Evolutionary conservation across 345 rosid genomes (phyloP).

Genomic region (Syzygium jambos): DNA sequence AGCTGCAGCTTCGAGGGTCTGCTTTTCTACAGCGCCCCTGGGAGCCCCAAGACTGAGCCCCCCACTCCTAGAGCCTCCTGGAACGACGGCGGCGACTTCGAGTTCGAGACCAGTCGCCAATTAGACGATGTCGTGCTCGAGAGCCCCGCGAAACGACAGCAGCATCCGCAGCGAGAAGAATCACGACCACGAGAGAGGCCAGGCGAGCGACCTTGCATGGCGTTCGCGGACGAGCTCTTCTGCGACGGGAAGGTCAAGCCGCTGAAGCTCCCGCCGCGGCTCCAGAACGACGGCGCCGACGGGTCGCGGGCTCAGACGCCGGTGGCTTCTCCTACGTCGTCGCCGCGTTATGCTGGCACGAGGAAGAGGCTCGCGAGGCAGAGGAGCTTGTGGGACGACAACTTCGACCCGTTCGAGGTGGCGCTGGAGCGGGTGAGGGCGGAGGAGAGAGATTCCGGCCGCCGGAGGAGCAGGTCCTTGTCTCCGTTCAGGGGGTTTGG

Average conservation of each 20-base stretch:
- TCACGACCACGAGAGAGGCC: not conserved
- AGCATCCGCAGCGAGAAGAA: not conserved
- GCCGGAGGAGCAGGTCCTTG: not conserved
- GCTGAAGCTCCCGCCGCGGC: conserved; percentile 31
- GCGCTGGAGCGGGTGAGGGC: conserved; percentile 33
- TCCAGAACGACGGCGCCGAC: not conserved
- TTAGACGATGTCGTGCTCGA: not conserved
- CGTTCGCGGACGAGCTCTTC: conserved; percentile 47
- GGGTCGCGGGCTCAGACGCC: not conserved
- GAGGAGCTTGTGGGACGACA: conserved; percentile 40
- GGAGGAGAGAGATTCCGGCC: conserved; percentile 8
- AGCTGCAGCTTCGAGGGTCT: not conserved
- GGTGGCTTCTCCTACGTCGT: not conserved
- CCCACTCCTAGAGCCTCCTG: not conserved
- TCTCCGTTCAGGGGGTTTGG: not conserved
- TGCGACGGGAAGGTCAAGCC: conserved; percentile 31
- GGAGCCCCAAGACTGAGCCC: conserved; percentile 13
- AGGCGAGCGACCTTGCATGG: conserved; percentile 5
- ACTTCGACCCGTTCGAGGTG: conserved; percentile 46
- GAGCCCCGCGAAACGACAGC: not conserved
- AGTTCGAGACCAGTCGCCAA: conserved; percentile 27
- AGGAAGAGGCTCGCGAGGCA: conserved; percentile 6
- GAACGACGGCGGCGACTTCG: conserved; percentile 12
- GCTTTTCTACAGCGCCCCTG: conserved; percentile 17
- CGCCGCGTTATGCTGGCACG: not conserved